Evolutionary conservation across 768 basidiomycete genomes (phyloP), one percentile per base, ranked within the genome.

Genomic region (Russula foetens): DNA sequence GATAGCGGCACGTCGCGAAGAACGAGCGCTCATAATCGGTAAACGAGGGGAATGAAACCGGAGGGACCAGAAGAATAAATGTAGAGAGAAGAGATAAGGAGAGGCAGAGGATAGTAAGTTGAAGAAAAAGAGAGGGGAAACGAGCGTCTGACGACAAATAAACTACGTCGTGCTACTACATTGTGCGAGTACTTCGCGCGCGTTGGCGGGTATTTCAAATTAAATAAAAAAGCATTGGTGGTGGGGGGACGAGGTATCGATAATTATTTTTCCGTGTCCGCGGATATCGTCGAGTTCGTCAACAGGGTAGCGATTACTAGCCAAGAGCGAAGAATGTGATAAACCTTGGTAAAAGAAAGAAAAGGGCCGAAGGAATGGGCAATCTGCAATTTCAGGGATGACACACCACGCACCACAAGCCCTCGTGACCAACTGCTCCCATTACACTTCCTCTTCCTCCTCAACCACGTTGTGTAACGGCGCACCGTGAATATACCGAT

Each of bases 391-490:
- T 33, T 33, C 11, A 5, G 31, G 21, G 21, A 11, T 11, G n/a
- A n/a, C n/a, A n/a, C n/a, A 11, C 21, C 11, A 24, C 21, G 44
- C 44, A 45, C 44, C 19, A 23, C 4, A 9, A 45, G 8, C 41
- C 21, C 19, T 41, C 21, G 2, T 53, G 4, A 7, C 38, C 29
- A 7, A 15, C 26, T 14, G 31, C 31, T 11, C 11, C 31, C 31
- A 5, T 44, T 41, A 67, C 24, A 84, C 84, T 67, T 89, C 86
- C 63, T 90, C 88, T 60, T 88, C 85, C 67, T 91, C 90, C n/a
- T n/a, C n/a, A n/a, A n/a, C n/a, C n/a, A n/a, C n/a, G n/a, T n/a
- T n/a, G n/a, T n/a, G n/a, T n/a, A n/a, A n/a, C n/a, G n/a, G n/a
- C n/a, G n/a, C n/a, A n/a, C n/a, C n/a, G n/a, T n/a, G n/a, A n/a